Evolutionary conservation across 139 green algal species (phyloP).

Genomic region (Micractinium sp.): DNA sequence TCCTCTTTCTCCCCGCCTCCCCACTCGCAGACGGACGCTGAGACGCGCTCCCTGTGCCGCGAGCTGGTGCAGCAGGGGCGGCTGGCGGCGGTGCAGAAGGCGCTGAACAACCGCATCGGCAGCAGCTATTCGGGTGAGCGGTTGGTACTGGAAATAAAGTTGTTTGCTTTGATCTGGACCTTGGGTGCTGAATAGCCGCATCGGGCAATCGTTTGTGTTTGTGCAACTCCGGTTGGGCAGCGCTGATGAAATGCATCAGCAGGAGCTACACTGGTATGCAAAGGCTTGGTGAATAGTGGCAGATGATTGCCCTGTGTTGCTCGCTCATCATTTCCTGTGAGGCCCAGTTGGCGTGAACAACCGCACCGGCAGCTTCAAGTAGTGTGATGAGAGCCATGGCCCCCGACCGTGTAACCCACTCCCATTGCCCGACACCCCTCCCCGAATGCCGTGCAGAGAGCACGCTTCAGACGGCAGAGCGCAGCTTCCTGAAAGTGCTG

Average conservation of each 20-base stretch:
- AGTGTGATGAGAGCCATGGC: too few relatives aligned
- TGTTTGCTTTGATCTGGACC: too few relatives aligned
- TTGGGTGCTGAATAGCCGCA: too few relatives aligned
- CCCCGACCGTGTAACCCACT: too few relatives aligned
- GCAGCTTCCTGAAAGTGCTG: conserved; percentile 23
- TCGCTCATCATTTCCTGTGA: not conserved
- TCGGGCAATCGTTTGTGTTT: too few relatives aligned
- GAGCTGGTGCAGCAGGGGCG: conserved; percentile 9
- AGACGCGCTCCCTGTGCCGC: conserved; percentile 10
- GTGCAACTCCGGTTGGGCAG: too few relatives aligned
- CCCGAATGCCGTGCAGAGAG: not conserved
- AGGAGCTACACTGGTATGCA: too few relatives aligned
- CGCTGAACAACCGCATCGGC: conserved; percentile 34
- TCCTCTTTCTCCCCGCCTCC: not conserved
- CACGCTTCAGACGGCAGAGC: conserved; percentile 25
- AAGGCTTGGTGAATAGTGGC: too few relatives aligned
- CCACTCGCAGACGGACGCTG: conserved; percentile 3
- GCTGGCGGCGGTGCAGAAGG: conserved; percentile 28
- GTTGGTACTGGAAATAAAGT: too few relatives aligned
- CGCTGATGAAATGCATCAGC: too few relatives aligned
- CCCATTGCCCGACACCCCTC: not conserved
- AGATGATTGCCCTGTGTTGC: not conserved
- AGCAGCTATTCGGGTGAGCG: conserved; percentile 21
- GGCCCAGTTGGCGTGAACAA: not conserved
- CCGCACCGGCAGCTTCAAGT: not conserved